phyloP scores from a whole-genome alignment of 2,329 filamentous ascomycete species.

The Fusarium hostae region DNA sequence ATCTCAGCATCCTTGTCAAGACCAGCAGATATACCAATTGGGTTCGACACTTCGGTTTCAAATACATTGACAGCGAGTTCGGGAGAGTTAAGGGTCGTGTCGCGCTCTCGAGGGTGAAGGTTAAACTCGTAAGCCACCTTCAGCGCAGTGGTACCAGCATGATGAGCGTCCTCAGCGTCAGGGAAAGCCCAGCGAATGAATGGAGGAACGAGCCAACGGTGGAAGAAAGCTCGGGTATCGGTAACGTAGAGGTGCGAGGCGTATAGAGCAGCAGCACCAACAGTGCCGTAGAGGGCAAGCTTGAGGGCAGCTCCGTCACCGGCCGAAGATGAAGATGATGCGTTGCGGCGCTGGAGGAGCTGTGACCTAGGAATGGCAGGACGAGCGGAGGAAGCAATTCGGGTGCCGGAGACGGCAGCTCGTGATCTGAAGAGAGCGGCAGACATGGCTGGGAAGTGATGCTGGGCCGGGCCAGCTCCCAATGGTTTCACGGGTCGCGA shows the following conservation, averaged over 20 bases:
- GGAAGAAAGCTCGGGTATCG: conserved; percentile 77
- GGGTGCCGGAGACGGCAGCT: conserved; percentile 31
- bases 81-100: conserved; percentile 50
- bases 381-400: conserved; percentile 35
- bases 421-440: conserved; percentile 42
- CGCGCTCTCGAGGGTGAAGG: conserved; percentile 84
- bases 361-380: conserved; percentile 31
- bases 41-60: conserved; percentile 80
- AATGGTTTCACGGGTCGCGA: conserved; percentile 43
- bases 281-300: conserved; percentile 54
- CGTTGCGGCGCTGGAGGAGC: conserved; percentile 45
- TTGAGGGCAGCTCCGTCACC: conserved; percentile 48
- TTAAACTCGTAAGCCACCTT: conserved; percentile 78
- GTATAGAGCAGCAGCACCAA: conserved; percentile 55
- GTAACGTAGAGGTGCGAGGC: conserved; percentile 75
- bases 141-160: conserved; percentile 76
- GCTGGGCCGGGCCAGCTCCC: conserved; percentile 46
- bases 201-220: conserved; percentile 75
- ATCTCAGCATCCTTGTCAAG: conserved; percentile 95
- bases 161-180: conserved; percentile 93
- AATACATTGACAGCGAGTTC: conserved; percentile 69
- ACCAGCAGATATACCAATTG: conserved; percentile 93
- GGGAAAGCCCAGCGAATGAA: conserved; percentile 73
- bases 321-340: conserved; percentile 51
- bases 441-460: conserved; percentile 43